phyloP scores from a whole-genome alignment of 345 rosid species.

The Acer saccharum region DNA sequence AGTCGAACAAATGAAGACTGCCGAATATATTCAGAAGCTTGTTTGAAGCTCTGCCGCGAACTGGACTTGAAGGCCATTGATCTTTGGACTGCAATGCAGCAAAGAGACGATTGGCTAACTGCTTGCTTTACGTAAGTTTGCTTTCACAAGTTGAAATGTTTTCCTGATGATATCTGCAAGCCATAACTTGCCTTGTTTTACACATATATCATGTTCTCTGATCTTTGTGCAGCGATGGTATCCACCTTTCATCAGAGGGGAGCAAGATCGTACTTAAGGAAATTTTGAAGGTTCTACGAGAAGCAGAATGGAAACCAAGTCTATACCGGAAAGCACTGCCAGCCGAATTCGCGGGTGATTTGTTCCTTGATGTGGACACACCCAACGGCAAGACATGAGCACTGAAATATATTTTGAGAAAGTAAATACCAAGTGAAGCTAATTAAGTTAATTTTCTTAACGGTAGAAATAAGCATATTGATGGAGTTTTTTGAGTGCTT shows the following conservation, averaged over 20 bases:
- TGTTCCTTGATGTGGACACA: constrained; percentile 18
- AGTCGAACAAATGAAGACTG: constrained; percentile 67
- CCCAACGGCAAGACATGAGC: constrained; percentile 20
- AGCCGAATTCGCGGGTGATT: constrained; percentile 51
- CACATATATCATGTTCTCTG: too few relatives aligned
- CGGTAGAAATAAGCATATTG: too few relatives aligned
- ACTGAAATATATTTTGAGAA: too few relatives aligned
- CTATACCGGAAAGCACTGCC: constrained; percentile 60
- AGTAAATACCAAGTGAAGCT: too few relatives aligned
- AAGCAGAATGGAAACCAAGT: constrained; percentile 78
- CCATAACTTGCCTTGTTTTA: too few relatives aligned
- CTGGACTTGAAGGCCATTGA: constrained; percentile 61
- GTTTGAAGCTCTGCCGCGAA: constrained; percentile 68
- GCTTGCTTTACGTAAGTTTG: constrained; percentile 75
- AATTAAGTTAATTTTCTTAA: too few relatives aligned
- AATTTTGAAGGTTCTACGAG: constrained; percentile 52
- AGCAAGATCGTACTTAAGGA: constrained; percentile 65
- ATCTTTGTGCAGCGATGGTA: constrained; percentile 58
- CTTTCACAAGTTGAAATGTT: neutral
- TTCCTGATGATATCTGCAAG: neutral
- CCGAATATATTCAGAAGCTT: constrained; percentile 64
- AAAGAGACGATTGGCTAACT: constrained; percentile 57
- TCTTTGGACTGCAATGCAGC: constrained; percentile 71
- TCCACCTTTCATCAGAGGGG: constrained; percentile 66
- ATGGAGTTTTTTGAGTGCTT: too few relatives aligned